Evolutionary conservation across 306 rosid genomes (phyloP).

Genomic region (Begonia peltatifolia): DNA sequence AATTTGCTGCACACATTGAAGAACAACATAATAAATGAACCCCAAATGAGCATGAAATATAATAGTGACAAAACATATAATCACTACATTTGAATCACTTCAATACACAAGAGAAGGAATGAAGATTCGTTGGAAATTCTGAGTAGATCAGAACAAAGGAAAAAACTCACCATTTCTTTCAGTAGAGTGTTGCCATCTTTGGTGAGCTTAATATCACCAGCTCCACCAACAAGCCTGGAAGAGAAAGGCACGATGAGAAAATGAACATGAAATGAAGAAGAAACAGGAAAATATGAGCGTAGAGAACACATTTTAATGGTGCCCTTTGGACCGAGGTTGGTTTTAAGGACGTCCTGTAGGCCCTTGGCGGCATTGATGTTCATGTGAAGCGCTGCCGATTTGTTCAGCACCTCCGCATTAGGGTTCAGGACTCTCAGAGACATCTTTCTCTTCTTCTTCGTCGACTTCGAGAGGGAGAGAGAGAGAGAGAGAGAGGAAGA

Average conservation of each 20-base stretch:
- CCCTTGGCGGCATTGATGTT: slow-evolving; percentile 98
- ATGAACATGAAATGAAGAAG: not conserved
- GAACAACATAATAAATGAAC: no score
- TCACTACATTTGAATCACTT: no score
- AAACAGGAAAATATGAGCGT: not conserved
- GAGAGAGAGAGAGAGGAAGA: no score
- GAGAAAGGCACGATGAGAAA: not conserved
- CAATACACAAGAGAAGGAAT: no score
- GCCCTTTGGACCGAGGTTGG: slow-evolving; percentile 94
- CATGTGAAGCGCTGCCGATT: slow-evolving; percentile 94
- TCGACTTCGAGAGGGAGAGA: no score
- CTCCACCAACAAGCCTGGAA: slow-evolving; percentile 89
- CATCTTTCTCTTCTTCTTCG: slow-evolving; percentile 24
- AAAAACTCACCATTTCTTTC: slow-evolving; percentile 65
- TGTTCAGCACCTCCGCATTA: slow-evolving; percentile 94
- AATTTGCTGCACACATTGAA: slow-evolving; percentile 52
- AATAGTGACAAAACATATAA: no score
- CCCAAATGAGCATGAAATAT: no score
- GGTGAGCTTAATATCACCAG: slow-evolving; percentile 93
- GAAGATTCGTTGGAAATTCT: no score
- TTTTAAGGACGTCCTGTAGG: slow-evolving; percentile 79
- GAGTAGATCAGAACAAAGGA: not conserved
- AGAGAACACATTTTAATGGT: slow-evolving; percentile 68
- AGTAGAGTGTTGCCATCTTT: slow-evolving; percentile 94
- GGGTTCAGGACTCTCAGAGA: slow-evolving; percentile 71